Evolutionary conservation across 805 yeast species (phyloP).

Genomic region (Maudiozyma saulgeensis): DNA sequence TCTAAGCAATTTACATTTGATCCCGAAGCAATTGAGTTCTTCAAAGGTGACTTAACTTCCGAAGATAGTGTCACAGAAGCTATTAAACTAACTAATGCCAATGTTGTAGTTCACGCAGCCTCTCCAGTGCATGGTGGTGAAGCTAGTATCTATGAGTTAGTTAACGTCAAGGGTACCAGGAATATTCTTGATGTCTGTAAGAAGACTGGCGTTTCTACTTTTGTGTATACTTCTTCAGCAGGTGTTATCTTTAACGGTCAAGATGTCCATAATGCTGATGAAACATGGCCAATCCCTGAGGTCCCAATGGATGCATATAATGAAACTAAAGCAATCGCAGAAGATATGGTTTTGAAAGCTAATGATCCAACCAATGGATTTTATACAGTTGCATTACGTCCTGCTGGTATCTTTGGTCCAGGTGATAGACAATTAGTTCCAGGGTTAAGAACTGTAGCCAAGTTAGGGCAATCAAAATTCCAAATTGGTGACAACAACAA

Average conservation of each 20-base stretch:
- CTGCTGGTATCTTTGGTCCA: conserved; percentile 98
- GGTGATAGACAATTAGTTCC: conserved; percentile 97
- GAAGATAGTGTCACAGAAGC: conserved; percentile 58
- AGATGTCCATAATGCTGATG: conserved; percentile 86
- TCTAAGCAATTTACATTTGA: conserved; percentile 71
- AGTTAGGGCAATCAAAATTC: conserved; percentile 76
- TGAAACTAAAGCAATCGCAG: conserved; percentile 89
- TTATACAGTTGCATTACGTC: conserved; percentile 79
- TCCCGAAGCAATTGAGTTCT: conserved; percentile 45
- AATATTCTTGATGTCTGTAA: conserved; percentile 60
- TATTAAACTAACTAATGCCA: conserved; percentile 47
- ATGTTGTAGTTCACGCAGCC: conserved; percentile 87
- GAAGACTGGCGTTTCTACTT: conserved; percentile 40
- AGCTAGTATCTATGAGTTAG: conserved; percentile 77
- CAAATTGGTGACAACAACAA: conserved; percentile 94
- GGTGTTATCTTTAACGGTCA: conserved; percentile 97
- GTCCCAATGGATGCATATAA: conserved; percentile 95
- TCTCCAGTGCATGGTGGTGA: conserved; percentile 89
- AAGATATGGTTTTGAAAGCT: conserved; percentile 65
- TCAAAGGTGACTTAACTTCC: conserved; percentile 79
- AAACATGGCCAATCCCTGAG: conserved; percentile 84
- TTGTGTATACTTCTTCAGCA: conserved; percentile 93
- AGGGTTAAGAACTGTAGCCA: conserved; percentile 74
- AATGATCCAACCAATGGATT: conserved; percentile 49
- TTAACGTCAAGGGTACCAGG: conserved; percentile 82